Evolutionary conservation across 768 basidiomycete genomes (phyloP), one percentile per base, ranked within the genome.

Genomic region (Lactarius pseudohatsudake): DNA sequence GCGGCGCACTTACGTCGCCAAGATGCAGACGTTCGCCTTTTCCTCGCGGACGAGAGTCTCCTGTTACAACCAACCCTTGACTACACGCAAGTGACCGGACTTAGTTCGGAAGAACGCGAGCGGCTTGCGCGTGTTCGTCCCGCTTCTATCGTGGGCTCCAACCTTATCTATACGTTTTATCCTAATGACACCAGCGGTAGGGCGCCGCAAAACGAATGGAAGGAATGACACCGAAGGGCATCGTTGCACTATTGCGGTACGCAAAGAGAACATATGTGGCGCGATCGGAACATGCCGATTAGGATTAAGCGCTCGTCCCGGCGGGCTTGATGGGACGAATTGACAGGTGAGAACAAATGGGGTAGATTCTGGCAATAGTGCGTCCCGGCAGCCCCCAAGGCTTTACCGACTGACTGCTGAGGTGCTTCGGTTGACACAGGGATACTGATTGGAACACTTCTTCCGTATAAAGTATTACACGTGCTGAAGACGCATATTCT

Each of bases 181-280:
- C 28, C 22, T 32, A 50, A 15, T 64, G 40, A 45, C 32, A 41
- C 40, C 32, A 40, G 43, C n/a, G 15, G 40, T 63, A 94, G 93
- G 94, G 94, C n/a, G 90, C 90, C 4, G 94, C 91, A 18, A 94
- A 94, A 75, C 81, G 94, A 32, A 94, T 96, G 86, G 94, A 96
- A 74, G 94, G 94, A 9, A 92, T 96, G 85, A 96, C 94, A 3
- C 94, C 94, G 2, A 82, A 87, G 0, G 85, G 86, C 0, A 78
- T 90, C n/a, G 80, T 93, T 15, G 80, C 81, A 47, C 74, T 96
- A 30, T 78, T 95, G 68, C 84, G 82, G 71, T 82, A 91, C 73
- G 86, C 90, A 58, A 79, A 75, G 61, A 75, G 79, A 64, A 78
- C 74, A 22, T 76, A 70, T 62, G 69, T 41, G 26, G 62, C 62